Evolutionary conservation across 305 asterid genomes (phyloP).

Genomic region (Fraxinus latifolia): DNA sequence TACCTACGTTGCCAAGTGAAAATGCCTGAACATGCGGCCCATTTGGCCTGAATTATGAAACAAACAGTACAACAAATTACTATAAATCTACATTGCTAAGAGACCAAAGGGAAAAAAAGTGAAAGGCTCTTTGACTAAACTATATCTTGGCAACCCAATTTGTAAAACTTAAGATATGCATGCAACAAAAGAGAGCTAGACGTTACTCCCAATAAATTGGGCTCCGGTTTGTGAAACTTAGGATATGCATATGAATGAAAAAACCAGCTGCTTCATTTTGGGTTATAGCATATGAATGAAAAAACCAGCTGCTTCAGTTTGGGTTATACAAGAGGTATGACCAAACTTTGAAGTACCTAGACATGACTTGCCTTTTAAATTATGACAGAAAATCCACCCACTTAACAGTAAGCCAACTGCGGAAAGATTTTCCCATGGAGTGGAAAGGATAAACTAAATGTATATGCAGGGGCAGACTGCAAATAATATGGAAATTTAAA

Average conservation of each 20-base stretch:
- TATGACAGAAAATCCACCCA: background rate
- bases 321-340: background rate
- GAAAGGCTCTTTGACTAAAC: background rate
- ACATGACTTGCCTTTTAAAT: background rate
- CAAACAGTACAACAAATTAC: conserved; percentile 23
- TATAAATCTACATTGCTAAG: background rate
- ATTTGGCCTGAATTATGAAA: conserved; percentile 50
- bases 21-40: conserved; percentile 46
- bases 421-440: background rate
- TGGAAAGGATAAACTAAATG: background rate
- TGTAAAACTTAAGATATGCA: background rate
- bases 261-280: background rate
- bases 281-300: background rate
- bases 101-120: background rate
- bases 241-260: background rate
- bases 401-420: background rate
- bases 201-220: background rate
- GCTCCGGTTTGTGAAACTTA: background rate
- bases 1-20: conserved; percentile 54
- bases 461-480: conserved; percentile 4
- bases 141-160: conserved; percentile 4
- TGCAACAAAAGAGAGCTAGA: background rate
- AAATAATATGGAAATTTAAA: background rate
- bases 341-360: background rate
- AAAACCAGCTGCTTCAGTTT: background rate